Evolutionary conservation across 1,284 basidiomycete genomes (phyloP), one percentile per base, ranked within the genome.

Genomic region (Mycosarcoma maydis): DNA sequence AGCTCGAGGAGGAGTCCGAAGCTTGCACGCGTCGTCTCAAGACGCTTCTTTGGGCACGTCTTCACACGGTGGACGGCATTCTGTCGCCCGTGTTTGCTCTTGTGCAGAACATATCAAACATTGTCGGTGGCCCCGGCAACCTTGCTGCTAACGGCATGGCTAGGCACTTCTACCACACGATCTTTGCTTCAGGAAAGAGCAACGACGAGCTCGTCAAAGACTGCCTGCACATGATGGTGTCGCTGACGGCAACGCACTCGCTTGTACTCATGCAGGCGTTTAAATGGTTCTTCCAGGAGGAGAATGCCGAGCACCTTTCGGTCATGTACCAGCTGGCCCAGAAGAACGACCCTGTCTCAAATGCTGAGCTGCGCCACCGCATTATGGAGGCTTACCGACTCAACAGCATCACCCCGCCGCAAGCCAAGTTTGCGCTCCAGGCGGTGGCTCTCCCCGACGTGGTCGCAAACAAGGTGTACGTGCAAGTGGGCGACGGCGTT

Each of bases 51-150:
- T 58, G 55, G 52, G 56, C 64, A 16, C 64, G 69, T 30, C 26
- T 72, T 13, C 58, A 62, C 56, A 72, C 59, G 8, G 42, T 72
- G 8, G 52, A 55, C 6, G 54, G 58, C 17, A 44, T 72, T 23
- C 48, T 68, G 2, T 62, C 64, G 36, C 59, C 64, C 13, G 51
- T 72, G 13, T 52, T 67, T 19, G 33, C 42, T 14, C 29, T 72
- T 3, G 50, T 68, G 19, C 69, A 72, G 56, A 43, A 49, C 40
- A 52, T 72, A 24, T 67, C 64, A n/a, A 64, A 68, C 53, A 37
- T 51, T 10, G 30, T 72, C n/a, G 64, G 64, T n/a, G 69, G 69
- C 6, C 69, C 69, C 3, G 52, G 51, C 57, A 72, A 72, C 50
- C 53, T 72, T 34, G 46, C 54, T 9, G 53, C 52, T 38, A 62